phyloP scores from a whole-genome alignment of 2,329 filamentous ascomycete genomes.

The Ustulina deusta region DNA sequence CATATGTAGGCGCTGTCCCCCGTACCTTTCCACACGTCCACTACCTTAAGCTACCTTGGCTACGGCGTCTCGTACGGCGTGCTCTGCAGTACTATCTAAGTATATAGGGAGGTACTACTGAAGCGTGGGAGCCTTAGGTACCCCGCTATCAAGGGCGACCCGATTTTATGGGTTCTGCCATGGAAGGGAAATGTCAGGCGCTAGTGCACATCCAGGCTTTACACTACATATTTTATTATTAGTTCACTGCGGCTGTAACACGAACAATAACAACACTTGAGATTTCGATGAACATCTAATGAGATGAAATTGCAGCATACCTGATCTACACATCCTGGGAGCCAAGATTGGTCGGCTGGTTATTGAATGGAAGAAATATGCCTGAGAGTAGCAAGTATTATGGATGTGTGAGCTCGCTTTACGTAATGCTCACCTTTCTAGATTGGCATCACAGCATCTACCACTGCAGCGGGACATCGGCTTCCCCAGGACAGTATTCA shows the following conservation, averaged over 20 bases:
- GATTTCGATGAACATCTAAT: not conserved
- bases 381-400: not conserved
- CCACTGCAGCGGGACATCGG: slow-evolving; percentile 1
- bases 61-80: no score
- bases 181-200: slow-evolving; percentile 18
- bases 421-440: slow-evolving; percentile 14
- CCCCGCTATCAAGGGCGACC: slow-evolving; percentile 24
- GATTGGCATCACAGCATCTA: not conserved
- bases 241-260: not conserved
- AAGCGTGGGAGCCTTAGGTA: no score
- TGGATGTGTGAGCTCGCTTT: slow-evolving; percentile 4
- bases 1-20: no score
- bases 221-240: not conserved
- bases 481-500: not conserved
- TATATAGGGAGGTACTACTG: no score
- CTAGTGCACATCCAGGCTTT: slow-evolving; percentile 8
- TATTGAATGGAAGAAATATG: not conserved
- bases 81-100: no score
- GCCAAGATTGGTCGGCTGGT: not conserved
- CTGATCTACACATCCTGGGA: not conserved
- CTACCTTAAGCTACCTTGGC: no score
- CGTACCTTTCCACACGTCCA: no score
- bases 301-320: not conserved
- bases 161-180: slow-evolving; percentile 24
- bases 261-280: not conserved